Evolutionary conservation across 2,329 filamentous ascomycete genomes (phyloP), one percentile per base, ranked within the genome.

Genomic region (Aspergillus pseudonomiae): DNA sequence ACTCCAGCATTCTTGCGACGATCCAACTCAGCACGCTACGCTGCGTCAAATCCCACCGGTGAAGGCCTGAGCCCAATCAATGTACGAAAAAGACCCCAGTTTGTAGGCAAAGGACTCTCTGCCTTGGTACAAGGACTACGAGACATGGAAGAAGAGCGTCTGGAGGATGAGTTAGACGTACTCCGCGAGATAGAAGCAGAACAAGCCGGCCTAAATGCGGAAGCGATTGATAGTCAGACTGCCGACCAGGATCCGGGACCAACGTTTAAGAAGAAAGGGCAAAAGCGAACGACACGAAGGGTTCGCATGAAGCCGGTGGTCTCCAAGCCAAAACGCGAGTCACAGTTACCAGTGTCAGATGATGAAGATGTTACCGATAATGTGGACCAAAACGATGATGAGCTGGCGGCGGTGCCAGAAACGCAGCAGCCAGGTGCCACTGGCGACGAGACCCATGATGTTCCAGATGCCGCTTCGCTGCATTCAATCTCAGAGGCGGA

Each of bases 191-290:
- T 83, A 24, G 81, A 83, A 67, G 75, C 67, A 4, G 76, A 77
- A 16, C 70, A 73, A 60, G 66, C 68, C 5, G 73, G 68, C 4
- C 58, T 72, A 36, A 68, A 71, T 32, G 68, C 77, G 14, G 69
- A 77, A 19, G 73, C 79, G 6, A 68, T 72, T 16, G 77, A 82
- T 64, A 80, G 75, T 46, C 79, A 82, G 57, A 59, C 62, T 0
- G 57, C 63, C 6, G 67, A n/a, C 12, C 58, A 68, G 16, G 46
- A 68, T 28, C 34, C 43, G 7, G 59, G 65, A 14, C 68, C 62
- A n/a, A 61, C 63, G 16, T 82, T 75, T 71, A 83, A 81, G 70
- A 83, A 83, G 72, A 82, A 79, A 67, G 81, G 81, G 2, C 82
- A 83, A 65, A 84, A 84, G 66, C 74, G 82, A 54, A 82, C 80